Evolutionary conservation across 805 yeast species (phyloP).

Genomic region (Suhomyces vadensis): DNA sequence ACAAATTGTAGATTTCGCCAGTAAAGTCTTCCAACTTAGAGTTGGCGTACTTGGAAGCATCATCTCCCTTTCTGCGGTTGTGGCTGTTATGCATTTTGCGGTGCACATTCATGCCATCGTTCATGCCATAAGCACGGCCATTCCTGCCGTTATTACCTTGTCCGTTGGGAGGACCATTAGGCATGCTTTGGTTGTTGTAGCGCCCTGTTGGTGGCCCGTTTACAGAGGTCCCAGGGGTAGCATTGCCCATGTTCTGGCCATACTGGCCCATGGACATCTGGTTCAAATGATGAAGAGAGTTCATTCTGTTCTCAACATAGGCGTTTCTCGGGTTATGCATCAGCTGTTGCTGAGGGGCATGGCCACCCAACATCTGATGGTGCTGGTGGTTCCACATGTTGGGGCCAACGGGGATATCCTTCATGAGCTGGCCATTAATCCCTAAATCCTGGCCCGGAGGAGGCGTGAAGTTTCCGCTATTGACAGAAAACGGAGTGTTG

Average conservation of each 20-base stretch:
- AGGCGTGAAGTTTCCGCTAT: neutral
- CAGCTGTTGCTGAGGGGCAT: neutral
- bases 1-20: constrained; percentile 74
- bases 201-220: neutral
- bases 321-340: constrained; percentile 5
- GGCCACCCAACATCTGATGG: neutral
- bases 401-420: constrained; percentile 5
- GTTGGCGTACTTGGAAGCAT: constrained; percentile 67
- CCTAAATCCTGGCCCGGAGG: neutral
- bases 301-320: constrained; percentile 6
- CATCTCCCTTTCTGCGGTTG: constrained; percentile 54
- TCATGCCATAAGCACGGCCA: constrained; percentile 8
- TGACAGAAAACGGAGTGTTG: neutral
- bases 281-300: neutral
- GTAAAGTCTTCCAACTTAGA: constrained; percentile 67
- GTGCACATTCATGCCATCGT: constrained; percentile 39
- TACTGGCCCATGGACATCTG: neutral
- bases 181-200: neutral
- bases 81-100: constrained; percentile 40
- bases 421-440: neutral
- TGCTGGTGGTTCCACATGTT: constrained; percentile 19
- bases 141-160: constrained; percentile 1
- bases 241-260: neutral
- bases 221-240: too few species aligned
- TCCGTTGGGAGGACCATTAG: neutral